These are phyloP conservation scores for Umbelopsis sp. DNA, from an alignment of 371 early-diverging fungal species.

Conservation along the genomic window DNA sequence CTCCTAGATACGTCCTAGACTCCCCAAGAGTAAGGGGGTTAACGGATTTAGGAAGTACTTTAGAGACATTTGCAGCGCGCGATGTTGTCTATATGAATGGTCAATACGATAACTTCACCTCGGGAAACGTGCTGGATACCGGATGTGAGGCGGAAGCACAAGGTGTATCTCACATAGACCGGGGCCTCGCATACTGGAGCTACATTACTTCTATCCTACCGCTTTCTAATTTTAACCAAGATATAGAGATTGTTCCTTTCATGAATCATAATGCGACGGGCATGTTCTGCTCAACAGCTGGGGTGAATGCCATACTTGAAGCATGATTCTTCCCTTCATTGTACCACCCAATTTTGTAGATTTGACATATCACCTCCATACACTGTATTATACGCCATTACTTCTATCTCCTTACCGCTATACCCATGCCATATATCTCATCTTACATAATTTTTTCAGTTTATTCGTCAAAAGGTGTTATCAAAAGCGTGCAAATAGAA, in stretches of 20 bases:
- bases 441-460: no score
- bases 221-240: not conserved
- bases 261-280: constrained; percentile 7
- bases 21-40: not conserved
- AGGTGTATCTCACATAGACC: constrained; percentile 13
- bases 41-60: not conserved
- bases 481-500: no score
- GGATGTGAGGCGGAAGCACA: constrained; percentile 9
- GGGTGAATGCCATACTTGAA: not conserved
- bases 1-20: not conserved
- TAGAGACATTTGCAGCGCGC: not conserved
- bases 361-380: not conserved
- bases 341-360: not conserved
- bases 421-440: no score
- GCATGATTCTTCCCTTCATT: not conserved
- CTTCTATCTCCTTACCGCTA: no score
- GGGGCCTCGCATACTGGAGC: constrained; percentile 10
- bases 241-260: not conserved
- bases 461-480: no score
- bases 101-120: constrained; percentile 2
- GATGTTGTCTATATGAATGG: constrained; percentile 11
- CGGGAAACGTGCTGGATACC: not conserved
- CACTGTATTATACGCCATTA: no score
- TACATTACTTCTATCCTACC: not conserved
- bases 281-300: constrained; percentile 14